These are phyloP conservation scores for Truncatella angustata DNA, from an alignment of 2,329 filamentous ascomycete genomes.

Conservation along the genomic window DNA sequence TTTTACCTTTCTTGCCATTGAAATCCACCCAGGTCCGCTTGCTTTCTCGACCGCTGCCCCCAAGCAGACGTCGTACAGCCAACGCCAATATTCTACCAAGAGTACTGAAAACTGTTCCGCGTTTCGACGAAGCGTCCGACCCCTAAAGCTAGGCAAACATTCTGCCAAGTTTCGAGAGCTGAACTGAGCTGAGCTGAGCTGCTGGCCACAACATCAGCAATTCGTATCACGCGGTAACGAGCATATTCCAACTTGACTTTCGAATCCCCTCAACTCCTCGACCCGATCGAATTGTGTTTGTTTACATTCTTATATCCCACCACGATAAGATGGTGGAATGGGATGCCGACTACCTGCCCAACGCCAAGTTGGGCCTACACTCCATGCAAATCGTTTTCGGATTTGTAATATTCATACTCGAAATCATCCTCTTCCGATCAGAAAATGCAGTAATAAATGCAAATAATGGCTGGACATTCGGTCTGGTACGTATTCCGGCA, in stretches of 20 bases:
- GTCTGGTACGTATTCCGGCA: constrained; percentile 53
- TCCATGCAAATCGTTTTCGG: constrained; percentile 51
- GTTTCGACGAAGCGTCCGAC: constrained; percentile 8
- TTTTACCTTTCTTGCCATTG: not conserved
- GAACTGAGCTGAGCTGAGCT: too few relatives aligned
- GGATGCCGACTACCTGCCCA: constrained; percentile 53
- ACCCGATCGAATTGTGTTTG: not conserved
- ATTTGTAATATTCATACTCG: constrained; percentile 56
- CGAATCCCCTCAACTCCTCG: not conserved
- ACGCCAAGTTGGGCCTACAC: constrained; percentile 58
- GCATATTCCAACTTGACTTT: too few relatives aligned
- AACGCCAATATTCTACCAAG: not conserved
- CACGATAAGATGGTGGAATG: constrained; percentile 34
- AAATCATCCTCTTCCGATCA: constrained; percentile 57
- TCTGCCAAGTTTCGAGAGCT: too few relatives aligned
- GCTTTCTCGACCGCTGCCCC: too few relatives aligned
- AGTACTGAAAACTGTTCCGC: constrained; percentile 4
- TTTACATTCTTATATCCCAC: not conserved
- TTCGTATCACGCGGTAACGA: too few relatives aligned
- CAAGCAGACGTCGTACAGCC: constrained; percentile 1
- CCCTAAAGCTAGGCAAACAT: constrained; percentile 3
- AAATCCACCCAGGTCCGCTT: too few relatives aligned
- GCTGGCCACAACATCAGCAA: not conserved
- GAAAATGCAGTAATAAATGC: constrained; percentile 50
- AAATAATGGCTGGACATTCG: constrained; percentile 63